Evolutionary conservation across 2,329 filamentous ascomycete genomes (phyloP).

Genomic region (Monosporascus sp.): DNA sequence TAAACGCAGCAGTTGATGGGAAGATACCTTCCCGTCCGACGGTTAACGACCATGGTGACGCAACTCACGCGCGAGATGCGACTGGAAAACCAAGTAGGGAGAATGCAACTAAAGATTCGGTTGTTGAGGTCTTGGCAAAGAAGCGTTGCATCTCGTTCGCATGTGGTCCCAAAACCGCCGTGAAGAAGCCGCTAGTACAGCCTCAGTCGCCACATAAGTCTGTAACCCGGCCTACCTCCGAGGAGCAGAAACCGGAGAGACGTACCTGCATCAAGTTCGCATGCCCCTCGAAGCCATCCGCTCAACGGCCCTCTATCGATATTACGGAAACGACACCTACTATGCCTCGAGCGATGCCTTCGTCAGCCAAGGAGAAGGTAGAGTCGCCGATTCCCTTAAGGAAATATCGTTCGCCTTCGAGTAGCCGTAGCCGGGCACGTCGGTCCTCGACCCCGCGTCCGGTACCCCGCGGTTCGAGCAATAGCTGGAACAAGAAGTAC

Average conservation of each 20-base stretch:
- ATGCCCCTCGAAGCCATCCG: slow-evolving; percentile 52
- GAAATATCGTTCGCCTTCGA: slow-evolving; percentile 27
- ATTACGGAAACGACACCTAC: slow-evolving; percentile 14
- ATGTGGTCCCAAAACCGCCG: slow-evolving; percentile 61
- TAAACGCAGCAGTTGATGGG: slow-evolving; percentile 27
- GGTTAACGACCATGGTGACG: slow-evolving; percentile 18
- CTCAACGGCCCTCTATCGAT: slow-evolving; percentile 35
- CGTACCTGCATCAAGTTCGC: slow-evolving; percentile 71
- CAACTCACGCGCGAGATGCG: slow-evolving; percentile 11
- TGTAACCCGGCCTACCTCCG: slow-evolving; percentile 27
- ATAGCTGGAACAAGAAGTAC: slow-evolving; percentile 35
- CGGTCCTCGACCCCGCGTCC: slow-evolving; percentile 30
- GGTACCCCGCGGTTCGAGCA: slow-evolving; percentile 32
- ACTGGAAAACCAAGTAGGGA: slow-evolving; percentile 5
- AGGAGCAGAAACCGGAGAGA: slow-evolving; percentile 36
- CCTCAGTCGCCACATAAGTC: slow-evolving; percentile 27
- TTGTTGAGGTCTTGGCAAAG: slow-evolving; percentile 61
- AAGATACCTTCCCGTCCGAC: slow-evolving; percentile 24
- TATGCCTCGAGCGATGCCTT: slow-evolving; percentile 2
- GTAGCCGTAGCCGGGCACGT: slow-evolving; percentile 16
- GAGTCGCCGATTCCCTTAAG: slow-evolving; percentile 17
- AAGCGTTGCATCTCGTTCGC: slow-evolving; percentile 93
- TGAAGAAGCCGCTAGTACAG: slow-evolving; percentile 36
- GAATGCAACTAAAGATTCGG: slow-evolving; percentile 44
- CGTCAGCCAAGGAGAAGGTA: slow-evolving; percentile 9